Evolutionary conservation across 768 basidiomycete species (phyloP).

Genomic region (Suillus ampliporus): DNA sequence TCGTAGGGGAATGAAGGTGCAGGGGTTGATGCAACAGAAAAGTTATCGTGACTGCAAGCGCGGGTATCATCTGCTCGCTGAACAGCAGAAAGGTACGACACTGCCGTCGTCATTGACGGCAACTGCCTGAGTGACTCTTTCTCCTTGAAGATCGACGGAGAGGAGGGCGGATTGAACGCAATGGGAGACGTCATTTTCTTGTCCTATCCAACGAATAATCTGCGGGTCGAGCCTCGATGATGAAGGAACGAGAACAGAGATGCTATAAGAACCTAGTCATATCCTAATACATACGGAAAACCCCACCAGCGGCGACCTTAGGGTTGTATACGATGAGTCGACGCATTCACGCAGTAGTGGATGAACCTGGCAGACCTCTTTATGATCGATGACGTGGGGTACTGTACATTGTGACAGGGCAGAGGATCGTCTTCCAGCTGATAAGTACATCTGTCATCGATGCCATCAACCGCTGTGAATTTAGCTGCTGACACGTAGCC

Average conservation of each 20-base stretch:
- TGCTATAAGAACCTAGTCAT: constrained; percentile 3
- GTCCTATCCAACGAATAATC: constrained; percentile 13
- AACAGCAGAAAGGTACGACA: constrained; percentile 64
- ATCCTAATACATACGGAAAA: background rate
- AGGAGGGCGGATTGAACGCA: constrained; percentile 59
- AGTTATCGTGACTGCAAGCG: constrained; percentile 52
- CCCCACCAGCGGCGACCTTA: no score
- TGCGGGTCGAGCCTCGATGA: constrained; percentile 17
- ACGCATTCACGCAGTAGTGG: no score
- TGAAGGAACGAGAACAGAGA: constrained; percentile 7
- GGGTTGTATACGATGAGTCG: no score
- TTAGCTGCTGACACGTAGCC: no score
- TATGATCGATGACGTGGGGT: no score
- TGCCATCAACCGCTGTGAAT: no score
- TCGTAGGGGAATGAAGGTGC: constrained; percentile 78
- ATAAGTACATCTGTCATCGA: no score
- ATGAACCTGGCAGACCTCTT: no score
- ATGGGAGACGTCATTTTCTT: constrained; percentile 62
- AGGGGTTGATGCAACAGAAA: constrained; percentile 67
- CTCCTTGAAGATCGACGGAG: constrained; percentile 66
- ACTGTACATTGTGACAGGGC: no score
- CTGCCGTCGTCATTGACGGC: constrained; percentile 54
- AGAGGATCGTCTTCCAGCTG: no score
- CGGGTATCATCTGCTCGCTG: constrained; percentile 67
- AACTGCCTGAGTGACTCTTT: constrained; percentile 47